These are phyloP conservation scores for Podaxis sp. DNA, from an alignment of 768 basidiomycete species.

Conservation along the genomic window DNA sequence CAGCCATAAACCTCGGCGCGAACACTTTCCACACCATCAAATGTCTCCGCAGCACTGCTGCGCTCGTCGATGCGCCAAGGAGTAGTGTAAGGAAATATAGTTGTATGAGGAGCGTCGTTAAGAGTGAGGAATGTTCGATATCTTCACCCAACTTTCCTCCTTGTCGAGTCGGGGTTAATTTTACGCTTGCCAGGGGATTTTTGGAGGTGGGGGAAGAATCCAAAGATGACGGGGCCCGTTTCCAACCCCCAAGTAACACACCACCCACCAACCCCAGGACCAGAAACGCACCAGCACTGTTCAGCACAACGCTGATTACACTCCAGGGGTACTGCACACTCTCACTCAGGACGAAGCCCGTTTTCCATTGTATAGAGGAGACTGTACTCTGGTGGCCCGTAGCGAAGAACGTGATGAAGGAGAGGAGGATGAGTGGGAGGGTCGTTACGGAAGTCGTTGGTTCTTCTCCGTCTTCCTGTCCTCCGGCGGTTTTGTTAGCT, in stretches of 20 bases:
- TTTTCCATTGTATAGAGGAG: constrained; percentile 92
- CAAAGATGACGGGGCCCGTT: constrained; percentile 61
- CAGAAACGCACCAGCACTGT: constrained; percentile 40
- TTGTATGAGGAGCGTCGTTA: constrained; percentile 66
- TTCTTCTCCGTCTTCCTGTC: constrained; percentile 25
- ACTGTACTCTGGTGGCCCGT: constrained; percentile 92
- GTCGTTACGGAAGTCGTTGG: constrained; percentile 13
- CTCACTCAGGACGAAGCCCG: constrained; percentile 77
- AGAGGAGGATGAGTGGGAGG: constrained; percentile 69
- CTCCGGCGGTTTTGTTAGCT: neutral
- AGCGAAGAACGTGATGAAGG: constrained; percentile 74
- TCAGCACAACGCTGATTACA: constrained; percentile 69
- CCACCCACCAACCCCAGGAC: constrained; percentile 50
- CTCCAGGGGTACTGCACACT: constrained; percentile 70
- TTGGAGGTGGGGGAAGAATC: neutral
- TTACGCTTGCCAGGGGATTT: neutral
- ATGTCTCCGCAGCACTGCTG: constrained; percentile 78
- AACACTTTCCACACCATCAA: constrained; percentile 99
- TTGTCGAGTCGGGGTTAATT: too few species aligned
- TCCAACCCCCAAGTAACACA: constrained; percentile 78
- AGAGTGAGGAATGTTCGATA: constrained; percentile 39
- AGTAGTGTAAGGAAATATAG: constrained; percentile 67
- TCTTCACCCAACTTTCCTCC: constrained; percentile 26
- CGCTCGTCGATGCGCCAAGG: constrained; percentile 67
- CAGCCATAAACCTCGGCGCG: constrained; percentile 90